phyloP scores from a whole-genome alignment of 768 basidiomycete species.

The Imleria badia region DNA sequence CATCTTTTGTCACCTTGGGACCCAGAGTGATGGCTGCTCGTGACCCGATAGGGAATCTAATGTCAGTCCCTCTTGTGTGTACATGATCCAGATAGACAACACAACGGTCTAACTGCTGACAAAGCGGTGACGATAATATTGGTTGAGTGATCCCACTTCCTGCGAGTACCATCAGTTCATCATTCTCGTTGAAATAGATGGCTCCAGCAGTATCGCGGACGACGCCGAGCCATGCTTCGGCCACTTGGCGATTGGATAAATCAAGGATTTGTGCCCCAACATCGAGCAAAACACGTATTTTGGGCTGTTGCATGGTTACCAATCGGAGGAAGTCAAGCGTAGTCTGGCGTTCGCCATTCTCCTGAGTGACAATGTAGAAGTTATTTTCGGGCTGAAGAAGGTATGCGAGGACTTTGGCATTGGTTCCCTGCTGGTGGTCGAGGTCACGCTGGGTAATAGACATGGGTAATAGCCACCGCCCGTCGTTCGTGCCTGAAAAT shows the following conservation, averaged over 20 bases:
- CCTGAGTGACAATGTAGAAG: constrained; percentile 2
- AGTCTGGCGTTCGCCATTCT: not conserved
- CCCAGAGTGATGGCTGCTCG: too few relatives aligned
- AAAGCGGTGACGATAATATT: too few relatives aligned
- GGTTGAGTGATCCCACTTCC: constrained; percentile 19
- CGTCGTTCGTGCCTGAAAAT: constrained; percentile 41
- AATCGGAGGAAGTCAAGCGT: not conserved
- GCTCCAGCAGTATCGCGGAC: constrained; percentile 17
- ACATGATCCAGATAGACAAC: too few relatives aligned
- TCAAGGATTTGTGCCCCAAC: constrained; percentile 54
- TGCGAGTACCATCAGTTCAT: constrained; percentile 29
- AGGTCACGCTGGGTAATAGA: constrained; percentile 31
- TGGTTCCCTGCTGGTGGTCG: constrained; percentile 35
- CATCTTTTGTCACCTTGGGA: too few relatives aligned
- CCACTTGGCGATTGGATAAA: constrained; percentile 40
- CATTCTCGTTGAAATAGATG: constrained; percentile 27
- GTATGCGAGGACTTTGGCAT: constrained; percentile 37
- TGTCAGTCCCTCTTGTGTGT: too few relatives aligned
- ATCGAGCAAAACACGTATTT: not conserved
- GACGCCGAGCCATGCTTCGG: constrained; percentile 38
- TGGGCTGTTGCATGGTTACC: not conserved
- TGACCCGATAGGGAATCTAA: too few relatives aligned
- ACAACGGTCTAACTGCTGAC: too few relatives aligned
- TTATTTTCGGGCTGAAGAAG: constrained; percentile 23
- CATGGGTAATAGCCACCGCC: constrained; percentile 34